Conservation (phyloP, 768 basidiomycete genomes). For the Mycena kentingensis region DNA sequence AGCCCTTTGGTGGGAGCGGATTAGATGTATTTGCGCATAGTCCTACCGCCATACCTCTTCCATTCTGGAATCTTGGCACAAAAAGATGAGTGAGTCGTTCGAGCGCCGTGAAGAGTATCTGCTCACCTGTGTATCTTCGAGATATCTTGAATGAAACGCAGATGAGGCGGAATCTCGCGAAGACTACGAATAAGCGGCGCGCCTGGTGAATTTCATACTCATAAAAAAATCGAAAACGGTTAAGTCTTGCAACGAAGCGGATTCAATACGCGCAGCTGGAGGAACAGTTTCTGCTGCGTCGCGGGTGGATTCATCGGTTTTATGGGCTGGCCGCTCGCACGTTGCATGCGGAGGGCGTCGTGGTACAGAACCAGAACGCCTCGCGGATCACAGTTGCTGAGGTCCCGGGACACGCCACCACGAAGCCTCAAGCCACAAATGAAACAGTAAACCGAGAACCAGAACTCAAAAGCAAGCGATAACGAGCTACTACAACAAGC, state of each 20-base stretch:
- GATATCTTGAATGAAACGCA: conserved; percentile 45
- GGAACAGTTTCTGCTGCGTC: neutral
- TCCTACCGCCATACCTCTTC: too few relatives aligned
- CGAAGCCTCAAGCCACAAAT: too few relatives aligned
- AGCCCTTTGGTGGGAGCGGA: too few relatives aligned
- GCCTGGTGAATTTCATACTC: conserved; percentile 65
- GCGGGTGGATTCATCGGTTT: neutral
- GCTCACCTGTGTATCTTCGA: conserved; percentile 71
- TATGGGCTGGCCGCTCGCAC: neutral
- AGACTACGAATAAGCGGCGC: conserved; percentile 15
- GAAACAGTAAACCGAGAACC: too few relatives aligned
- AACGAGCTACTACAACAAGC: neutral
- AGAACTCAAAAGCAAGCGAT: neutral
- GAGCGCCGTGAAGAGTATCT: conserved; percentile 4
- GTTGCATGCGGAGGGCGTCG: neutral
- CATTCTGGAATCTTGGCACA: conserved; percentile 65
- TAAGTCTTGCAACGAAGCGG: neutral
- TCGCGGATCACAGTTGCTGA: too few relatives aligned
- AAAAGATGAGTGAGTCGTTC: neutral
- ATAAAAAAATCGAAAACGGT: neutral
- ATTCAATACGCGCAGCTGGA: neutral
- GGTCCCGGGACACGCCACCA: too few relatives aligned
- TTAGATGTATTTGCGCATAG: too few relatives aligned
- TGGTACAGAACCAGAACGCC: too few relatives aligned
- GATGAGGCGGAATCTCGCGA: neutral